These are phyloP conservation scores for Gastrodia elata DNA, from an alignment of 106 monocot genomes.

Conservation along the genomic window DNA sequence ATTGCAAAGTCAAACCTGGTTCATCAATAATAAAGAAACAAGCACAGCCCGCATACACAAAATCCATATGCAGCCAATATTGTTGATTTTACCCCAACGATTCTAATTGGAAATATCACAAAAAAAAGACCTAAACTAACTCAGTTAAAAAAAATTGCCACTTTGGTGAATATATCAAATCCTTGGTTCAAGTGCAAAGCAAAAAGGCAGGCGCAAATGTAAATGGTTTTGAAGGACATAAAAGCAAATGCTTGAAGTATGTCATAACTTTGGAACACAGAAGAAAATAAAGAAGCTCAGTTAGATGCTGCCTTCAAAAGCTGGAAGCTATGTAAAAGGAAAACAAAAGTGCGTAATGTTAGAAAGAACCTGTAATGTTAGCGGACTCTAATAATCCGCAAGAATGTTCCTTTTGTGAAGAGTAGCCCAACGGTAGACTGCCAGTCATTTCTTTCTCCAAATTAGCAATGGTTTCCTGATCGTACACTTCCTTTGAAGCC, in stretches of 20 bases:
- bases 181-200: neutral
- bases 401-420: conserved; percentile 18
- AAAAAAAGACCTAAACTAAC: neutral
- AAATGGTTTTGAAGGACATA: neutral
- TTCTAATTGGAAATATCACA: neutral
- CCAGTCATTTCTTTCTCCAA: conserved; percentile 79
- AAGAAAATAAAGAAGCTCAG: neutral
- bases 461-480: conserved; percentile 58
- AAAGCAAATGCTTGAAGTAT: neutral
- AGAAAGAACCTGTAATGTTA: conserved; percentile 25
- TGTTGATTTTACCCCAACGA: neutral
- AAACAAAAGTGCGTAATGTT: neutral
- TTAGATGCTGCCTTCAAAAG: neutral
- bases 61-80: neutral
- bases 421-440: conserved; percentile 17
- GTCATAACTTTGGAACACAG: neutral
- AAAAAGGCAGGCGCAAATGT: neutral
- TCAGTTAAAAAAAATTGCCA: neutral
- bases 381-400: conserved; percentile 27
- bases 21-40: neutral
- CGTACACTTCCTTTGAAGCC: conserved; percentile 91
- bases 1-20: neutral
- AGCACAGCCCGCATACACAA: neutral
- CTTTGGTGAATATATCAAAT: neutral
- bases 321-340: neutral